Conservation (phyloP, 352 stramenopile genomes). For the Phytophthora colocasiae region DNA sequence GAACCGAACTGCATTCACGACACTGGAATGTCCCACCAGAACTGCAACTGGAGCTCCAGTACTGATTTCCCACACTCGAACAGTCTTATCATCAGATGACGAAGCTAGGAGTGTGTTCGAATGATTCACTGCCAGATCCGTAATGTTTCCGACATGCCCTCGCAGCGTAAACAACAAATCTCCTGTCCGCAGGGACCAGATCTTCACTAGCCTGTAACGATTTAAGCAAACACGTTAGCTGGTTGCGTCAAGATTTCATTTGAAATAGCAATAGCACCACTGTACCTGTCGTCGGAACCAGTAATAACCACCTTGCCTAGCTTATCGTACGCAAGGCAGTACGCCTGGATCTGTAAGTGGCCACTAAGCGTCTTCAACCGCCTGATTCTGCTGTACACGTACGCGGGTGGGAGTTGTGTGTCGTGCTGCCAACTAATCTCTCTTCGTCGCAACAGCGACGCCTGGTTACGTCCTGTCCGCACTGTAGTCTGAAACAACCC, state of each 20-base stretch:
- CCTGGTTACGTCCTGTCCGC: conserved; percentile 66
- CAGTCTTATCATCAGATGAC: conserved; percentile 90
- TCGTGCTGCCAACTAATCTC: conserved; percentile 51
- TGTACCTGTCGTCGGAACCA: conserved; percentile 94
- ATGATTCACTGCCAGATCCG: conserved; percentile 88
- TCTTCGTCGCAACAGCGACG: conserved; percentile 55
- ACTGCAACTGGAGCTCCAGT: conserved; percentile 87
- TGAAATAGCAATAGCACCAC: neutral
- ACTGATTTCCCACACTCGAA: conserved; percentile 88
- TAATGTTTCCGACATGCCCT: conserved; percentile 91
- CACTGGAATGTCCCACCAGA: conserved; percentile 85
- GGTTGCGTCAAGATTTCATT: conserved; percentile 1
- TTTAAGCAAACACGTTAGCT: conserved; percentile 13
- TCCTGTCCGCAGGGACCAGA: conserved; percentile 94
- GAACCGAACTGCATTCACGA: conserved; percentile 90
- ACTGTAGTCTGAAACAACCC: conserved; percentile 57
- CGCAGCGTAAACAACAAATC: conserved; percentile 85
- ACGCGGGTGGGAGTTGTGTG: conserved; percentile 50
- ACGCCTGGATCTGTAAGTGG: conserved; percentile 95
- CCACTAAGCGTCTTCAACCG: conserved; percentile 91
- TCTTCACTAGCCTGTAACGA: conserved; percentile 91
- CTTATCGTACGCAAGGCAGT: conserved; percentile 97
- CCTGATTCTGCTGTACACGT: conserved; percentile 83
- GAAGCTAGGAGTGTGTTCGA: conserved; percentile 85
- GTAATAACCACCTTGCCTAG: conserved; percentile 96